Evolutionary conservation across 2,329 filamentous ascomycete species (phyloP).

Genomic region (Lasiodiplodia theobromae): DNA sequence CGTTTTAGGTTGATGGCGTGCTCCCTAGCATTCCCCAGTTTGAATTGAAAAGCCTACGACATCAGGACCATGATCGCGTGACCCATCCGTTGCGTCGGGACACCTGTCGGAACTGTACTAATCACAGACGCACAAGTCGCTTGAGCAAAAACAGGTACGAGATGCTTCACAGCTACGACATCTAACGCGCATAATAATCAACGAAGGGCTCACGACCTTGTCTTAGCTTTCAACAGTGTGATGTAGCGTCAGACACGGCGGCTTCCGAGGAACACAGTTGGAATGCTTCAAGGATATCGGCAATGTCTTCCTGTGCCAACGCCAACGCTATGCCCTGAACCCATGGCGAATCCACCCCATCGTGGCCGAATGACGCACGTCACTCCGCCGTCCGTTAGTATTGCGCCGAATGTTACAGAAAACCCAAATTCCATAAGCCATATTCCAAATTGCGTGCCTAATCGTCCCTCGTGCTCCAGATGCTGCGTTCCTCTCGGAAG

Average conservation of each 20-base stretch:
- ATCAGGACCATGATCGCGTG: conserved; percentile 1
- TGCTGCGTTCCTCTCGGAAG: conserved; percentile 51
- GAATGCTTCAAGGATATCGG: conserved; percentile 16
- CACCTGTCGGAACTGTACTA: neutral
- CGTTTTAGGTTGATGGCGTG: conserved; percentile 25
- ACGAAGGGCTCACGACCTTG: neutral
- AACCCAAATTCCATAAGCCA: conserved; percentile 4
- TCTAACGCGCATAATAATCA: conserved; percentile 1
- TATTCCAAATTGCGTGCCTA: conserved; percentile 1
- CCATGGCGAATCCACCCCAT: neutral
- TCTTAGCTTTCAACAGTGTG: neutral
- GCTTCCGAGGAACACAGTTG: neutral
- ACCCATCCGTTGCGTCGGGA: neutral
- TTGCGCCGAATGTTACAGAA: conserved; percentile 1
- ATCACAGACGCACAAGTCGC: neutral
- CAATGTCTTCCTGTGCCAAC: conserved; percentile 14
- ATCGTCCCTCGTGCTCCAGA: conserved; percentile 41
- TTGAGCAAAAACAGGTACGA: neutral
- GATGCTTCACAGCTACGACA: neutral
- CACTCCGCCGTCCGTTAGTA: neutral
- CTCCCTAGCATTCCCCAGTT: neutral
- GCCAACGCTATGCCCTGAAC: conserved; percentile 22
- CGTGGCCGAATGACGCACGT: neutral
- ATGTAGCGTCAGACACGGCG: neutral
- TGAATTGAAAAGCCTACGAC: neutral